These are phyloP conservation scores for Albatrellus ellisii DNA, from an alignment of 768 basidiomycete species.

Conservation along the genomic window DNA sequence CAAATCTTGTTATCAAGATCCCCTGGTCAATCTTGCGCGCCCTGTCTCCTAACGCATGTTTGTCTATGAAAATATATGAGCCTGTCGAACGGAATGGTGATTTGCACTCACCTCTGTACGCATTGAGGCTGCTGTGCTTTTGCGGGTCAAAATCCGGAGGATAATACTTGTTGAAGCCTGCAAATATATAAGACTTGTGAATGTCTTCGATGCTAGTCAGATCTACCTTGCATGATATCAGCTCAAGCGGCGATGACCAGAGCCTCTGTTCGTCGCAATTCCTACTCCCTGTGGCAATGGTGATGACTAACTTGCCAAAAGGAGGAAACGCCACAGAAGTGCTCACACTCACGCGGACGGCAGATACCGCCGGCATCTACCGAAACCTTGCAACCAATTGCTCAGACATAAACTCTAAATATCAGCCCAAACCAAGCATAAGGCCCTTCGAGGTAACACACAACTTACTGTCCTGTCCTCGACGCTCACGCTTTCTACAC, in stretches of 20 bases:
- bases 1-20: constrained; percentile 90
- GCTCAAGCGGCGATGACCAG: background rate
- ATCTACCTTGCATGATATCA: constrained; percentile 29
- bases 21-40: constrained; percentile 95
- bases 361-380: background rate
- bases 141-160: constrained; percentile 65
- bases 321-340: no score
- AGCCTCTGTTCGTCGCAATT: no score
- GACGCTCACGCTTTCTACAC: constrained; percentile 57
- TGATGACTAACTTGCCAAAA: no score
- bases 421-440: constrained; percentile 1
- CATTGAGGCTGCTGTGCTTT: constrained; percentile 60
- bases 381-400: background rate
- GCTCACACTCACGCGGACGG: no score
- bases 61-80: constrained; percentile 35
- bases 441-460: constrained; percentile 5
- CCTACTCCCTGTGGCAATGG: no score
- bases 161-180: constrained; percentile 71
- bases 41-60: constrained; percentile 87
- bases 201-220: background rate
- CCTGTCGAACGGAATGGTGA: background rate
- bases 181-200: background rate
- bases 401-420: background rate
- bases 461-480: background rate
- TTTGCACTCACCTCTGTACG: constrained; percentile 42